Evolutionary conservation across 345 rosid genomes (phyloP).

Genomic region (Sisymbrium altissimum): DNA sequence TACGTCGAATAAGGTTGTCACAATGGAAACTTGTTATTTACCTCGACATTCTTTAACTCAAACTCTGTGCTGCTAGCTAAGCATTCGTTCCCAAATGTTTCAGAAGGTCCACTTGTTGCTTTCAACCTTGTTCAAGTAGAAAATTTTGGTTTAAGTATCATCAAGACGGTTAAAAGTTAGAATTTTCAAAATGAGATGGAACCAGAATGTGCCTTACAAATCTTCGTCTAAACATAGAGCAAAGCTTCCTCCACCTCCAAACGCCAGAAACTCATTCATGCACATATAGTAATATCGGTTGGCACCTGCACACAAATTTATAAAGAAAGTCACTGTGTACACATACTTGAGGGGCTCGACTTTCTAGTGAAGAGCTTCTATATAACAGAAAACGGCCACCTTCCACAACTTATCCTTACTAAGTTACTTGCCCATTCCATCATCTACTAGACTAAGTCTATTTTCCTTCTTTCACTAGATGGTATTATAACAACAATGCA

Average conservation of each 20-base stretch:
- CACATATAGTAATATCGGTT: conserved; percentile 86
- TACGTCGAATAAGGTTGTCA: neutral
- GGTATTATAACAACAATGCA: neutral
- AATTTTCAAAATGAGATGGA: neutral
- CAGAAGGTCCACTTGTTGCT: conserved; percentile 86
- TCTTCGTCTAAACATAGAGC: conserved; percentile 82
- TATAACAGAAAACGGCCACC: neutral
- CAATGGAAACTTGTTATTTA: neutral
- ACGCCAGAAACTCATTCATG: conserved; percentile 74
- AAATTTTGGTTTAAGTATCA: neutral
- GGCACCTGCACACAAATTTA: conserved; percentile 53
- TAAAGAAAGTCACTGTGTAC: neutral
- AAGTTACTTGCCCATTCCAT: conserved; percentile 4
- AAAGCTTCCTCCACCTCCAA: conserved; percentile 89
- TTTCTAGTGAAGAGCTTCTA: neutral
- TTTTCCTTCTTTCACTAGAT: neutral
- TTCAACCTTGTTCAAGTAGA: conserved; percentile 51
- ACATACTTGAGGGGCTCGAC: neutral
- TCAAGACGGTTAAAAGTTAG: neutral
- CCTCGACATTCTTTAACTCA: conserved; percentile 86
- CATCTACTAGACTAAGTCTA: neutral
- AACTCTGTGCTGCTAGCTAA: conserved; percentile 70
- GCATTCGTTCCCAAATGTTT: conserved; percentile 81
- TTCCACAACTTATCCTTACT: neutral
- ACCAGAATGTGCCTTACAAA: conserved; percentile 58